Conservation (phyloP, 306 rosid genomes). For the Pterocarpus macrocarpus region DNA sequence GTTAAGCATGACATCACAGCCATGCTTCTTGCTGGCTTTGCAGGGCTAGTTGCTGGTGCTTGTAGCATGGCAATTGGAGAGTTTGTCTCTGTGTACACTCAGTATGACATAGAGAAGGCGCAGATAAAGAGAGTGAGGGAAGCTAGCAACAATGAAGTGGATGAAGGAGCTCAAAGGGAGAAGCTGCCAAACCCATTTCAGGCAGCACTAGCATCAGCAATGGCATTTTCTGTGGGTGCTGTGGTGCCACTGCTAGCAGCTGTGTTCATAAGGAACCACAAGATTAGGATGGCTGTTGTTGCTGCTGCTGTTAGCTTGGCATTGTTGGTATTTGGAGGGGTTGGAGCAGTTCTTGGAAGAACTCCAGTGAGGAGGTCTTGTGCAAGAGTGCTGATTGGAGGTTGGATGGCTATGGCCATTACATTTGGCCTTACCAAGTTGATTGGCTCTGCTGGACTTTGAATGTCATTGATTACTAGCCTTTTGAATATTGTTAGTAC, state of each 20-base stretch:
- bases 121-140: constrained; percentile 51
- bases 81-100: constrained; percentile 82
- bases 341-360: constrained; percentile 68
- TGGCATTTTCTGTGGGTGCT: constrained; percentile 73
- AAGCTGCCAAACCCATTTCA: constrained; percentile 71
- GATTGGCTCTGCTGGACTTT: constrained; percentile 51
- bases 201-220: constrained; percentile 75
- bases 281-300: constrained; percentile 60
- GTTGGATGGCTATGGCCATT: constrained; percentile 83
- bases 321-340: constrained; percentile 62
- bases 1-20: constrained; percentile 61
- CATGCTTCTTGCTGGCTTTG: constrained; percentile 80
- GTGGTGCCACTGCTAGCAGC: constrained; percentile 72
- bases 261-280: constrained; percentile 54
- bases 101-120: constrained; percentile 70
- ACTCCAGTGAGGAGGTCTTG: constrained; percentile 64
- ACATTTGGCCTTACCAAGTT: constrained; percentile 77
- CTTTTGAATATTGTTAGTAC: not conserved
- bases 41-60: constrained; percentile 77
- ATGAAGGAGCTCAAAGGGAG: constrained; percentile 39
- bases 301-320: constrained; percentile 57
- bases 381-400: constrained; percentile 67
- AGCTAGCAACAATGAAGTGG: not conserved
- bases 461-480: constrained; percentile 3
- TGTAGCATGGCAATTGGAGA: constrained; percentile 88